These are phyloP conservation scores for Aspergillus japonicus DNA, from an alignment of 2,329 filamentous ascomycete species.

Conservation along the genomic window DNA sequence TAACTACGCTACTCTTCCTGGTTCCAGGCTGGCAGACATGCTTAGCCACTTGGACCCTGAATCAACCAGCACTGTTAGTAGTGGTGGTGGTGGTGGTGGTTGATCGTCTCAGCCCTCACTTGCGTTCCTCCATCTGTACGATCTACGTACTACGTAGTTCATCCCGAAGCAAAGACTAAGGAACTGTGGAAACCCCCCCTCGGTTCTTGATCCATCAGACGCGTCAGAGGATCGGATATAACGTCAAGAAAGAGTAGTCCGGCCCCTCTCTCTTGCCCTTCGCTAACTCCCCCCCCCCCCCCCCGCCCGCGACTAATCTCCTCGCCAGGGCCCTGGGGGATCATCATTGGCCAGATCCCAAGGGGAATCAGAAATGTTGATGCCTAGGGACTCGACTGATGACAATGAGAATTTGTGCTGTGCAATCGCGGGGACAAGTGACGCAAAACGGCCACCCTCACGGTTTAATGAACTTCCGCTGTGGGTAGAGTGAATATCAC, in stretches of 20 bases:
- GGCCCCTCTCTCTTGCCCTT: too few species aligned
- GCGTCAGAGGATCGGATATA: constrained; percentile 3
- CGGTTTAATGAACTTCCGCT: neutral
- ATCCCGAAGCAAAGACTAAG: neutral
- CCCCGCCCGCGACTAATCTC: neutral
- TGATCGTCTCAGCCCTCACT: too few species aligned
- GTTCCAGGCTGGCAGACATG: too few species aligned
- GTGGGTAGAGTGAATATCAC: too few species aligned
- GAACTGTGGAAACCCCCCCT: too few species aligned
- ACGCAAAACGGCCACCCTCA: neutral
- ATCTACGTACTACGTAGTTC: neutral
- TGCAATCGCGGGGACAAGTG: neutral
- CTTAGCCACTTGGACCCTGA: too few species aligned
- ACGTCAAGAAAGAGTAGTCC: neutral
- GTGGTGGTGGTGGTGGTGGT: too few species aligned
- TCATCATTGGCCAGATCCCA: neutral
- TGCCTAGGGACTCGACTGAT: neutral
- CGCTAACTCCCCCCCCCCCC: too few species aligned
- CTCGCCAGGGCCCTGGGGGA: neutral
- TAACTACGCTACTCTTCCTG: too few species aligned
- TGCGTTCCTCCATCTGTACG: too few species aligned
- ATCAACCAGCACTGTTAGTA: too few species aligned
- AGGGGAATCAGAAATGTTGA: neutral
- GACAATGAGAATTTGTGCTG: neutral
- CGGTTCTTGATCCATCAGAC: neutral